Evolutionary conservation across 805 yeast genomes (phyloP), one percentile per base, ranked within the genome.

Genomic region (Ogataea trehalophila): DNA sequence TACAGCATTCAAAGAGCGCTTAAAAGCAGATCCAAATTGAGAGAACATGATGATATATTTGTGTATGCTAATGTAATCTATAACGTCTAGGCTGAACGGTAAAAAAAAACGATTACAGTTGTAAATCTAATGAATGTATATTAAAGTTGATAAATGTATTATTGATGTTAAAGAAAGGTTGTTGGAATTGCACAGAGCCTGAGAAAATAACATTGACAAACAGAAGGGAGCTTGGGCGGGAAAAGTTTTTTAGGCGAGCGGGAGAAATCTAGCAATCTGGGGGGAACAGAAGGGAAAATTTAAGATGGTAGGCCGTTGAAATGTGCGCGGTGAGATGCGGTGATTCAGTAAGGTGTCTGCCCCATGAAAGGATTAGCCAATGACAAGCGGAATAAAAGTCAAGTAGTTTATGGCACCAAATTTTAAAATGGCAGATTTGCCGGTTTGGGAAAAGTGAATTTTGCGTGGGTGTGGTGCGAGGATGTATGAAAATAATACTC

Each of bases 1-100:
- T 64, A 64, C 68, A 58, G 68, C 65, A 58, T 59, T 61, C 55
- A 58, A 44, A 43, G 65, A 54, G 55, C 65, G 67, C 65, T 65
- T 65, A 50, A 65, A 52, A 47, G 68, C 66, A 51, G 67, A 60
- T 51, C 68, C 62, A 55, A 66, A 58, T 53, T 60, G 68, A 43
- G 69, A 59, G 55, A 65, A 66, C 71, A 65, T 65, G 44, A 14
- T 39, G 17, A 18, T 39, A 20, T 23, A 29, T 31, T 20, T 39
- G 31, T 33, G 29, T 41, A 33, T 41, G 43, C 31, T 26, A 20
- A 33, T 17, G 29, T 31, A 20, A 33, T n/a, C 37, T 33, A 33
- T 20, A 26, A 26, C 11, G 7, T 26, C 31, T 26, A 26, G 9
- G 9, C n/a, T n/a, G 20, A 39, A 39, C 18, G 20, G 5, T 39